Evolutionary conservation across 129 eudicot species (phyloP), one percentile per base, ranked within the genome.

Genomic region (Deinandra increscens): DNA sequence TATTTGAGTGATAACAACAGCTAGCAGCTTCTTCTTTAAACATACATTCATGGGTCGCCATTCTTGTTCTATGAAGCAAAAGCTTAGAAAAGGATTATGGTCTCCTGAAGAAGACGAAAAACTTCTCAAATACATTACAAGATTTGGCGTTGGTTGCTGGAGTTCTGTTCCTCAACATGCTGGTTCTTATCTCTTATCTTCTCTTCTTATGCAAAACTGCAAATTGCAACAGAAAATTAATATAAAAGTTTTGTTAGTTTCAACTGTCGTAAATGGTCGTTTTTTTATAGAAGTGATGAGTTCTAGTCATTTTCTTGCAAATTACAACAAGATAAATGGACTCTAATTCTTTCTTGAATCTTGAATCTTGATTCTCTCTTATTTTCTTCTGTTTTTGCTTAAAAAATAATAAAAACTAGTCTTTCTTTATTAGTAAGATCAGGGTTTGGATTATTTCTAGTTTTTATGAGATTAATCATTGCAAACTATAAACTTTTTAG

Each of bases 61-160:
- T 42, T 86, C 98, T 48, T 86, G 85, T 75, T 73, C 91, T 79
- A 75, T 77, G 23, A 93, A 93, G 68, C 92, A 77, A 45, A 93
- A 89, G 85, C 79, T 92, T 48, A 84, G 87, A 68, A 92, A 92
- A 79, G 98, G 98, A 4, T 80, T 92, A 44, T 92, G 98, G 98
- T 92, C 96, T 18, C 98, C 98, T 4, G 96, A 92, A 81, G 98
- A 92, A 80, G 98, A 92, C 70, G 95, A 93, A 69, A 93, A 93
- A 34, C 77, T 93, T 77, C 87, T 59, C 77, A 93, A 87, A 78
- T 74, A 93, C 78, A 93, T 93, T 71, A 72, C 88, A 33, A 74
- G 85, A 69, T 89, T 84, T 15, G 98, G 98, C 8, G 88, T 93
- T 75, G 98, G 98, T 48, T 89, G 95, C 81, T 93, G 98, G 98